Conservation (phyloP, 163 green algal species). For the Scenedesmus sp. region DNA sequence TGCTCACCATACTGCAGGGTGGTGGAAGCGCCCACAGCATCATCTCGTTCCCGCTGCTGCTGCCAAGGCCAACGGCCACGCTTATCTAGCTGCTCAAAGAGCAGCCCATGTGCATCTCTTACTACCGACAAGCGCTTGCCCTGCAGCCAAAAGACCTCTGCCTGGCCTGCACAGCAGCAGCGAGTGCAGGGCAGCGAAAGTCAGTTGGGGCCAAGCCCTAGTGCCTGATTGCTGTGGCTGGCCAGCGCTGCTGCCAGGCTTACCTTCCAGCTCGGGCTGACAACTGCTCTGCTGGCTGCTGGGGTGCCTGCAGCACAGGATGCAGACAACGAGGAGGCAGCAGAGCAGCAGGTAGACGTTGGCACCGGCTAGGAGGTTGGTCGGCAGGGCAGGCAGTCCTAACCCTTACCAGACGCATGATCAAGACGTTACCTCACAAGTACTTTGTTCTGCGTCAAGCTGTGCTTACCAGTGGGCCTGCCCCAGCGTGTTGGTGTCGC, state of each 20-base stretch:
- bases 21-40: neutral
- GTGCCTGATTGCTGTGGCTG: neutral
- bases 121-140: neutral
- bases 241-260: neutral
- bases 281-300: neutral
- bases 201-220: neutral
- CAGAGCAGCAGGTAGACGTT: slow-evolving; percentile 6
- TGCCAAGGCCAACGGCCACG: neutral
- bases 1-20: neutral
- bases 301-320: neutral
- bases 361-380: neutral
- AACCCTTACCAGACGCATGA: neutral
- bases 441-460: neutral
- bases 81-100: neutral
- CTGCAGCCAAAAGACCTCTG: neutral
- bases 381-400: neutral
- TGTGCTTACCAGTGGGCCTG: neutral
- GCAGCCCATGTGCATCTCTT: neutral
- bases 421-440: neutral
- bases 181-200: too few species aligned
- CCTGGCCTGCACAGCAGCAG: neutral
- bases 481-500: neutral
- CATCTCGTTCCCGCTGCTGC: neutral
- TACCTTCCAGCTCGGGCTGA: neutral
- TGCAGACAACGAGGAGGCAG: neutral